phyloP scores from a whole-genome alignment of 2,329 filamentous ascomycete species.

The Erysiphe neolycopersici region DNA sequence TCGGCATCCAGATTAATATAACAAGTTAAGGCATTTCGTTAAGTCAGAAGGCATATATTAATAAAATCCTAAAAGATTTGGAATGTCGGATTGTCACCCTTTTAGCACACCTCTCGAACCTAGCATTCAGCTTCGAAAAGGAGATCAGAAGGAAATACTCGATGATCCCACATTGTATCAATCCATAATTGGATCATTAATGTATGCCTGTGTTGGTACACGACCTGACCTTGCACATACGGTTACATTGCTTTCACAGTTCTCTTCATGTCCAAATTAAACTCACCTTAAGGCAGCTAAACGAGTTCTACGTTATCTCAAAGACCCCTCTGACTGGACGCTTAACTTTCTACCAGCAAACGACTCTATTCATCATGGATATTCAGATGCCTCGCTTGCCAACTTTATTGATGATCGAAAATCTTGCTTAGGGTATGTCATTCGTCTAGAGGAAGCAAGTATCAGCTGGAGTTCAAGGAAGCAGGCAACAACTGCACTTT shows the following conservation, averaged over 20 bases:
- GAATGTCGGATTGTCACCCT: not conserved
- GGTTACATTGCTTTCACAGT: not conserved
- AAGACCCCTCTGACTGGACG: not conserved
- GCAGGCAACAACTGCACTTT: too few species aligned
- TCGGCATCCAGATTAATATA: not conserved
- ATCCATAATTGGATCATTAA: not conserved
- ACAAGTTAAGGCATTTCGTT: not conserved
- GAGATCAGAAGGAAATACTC: not conserved
- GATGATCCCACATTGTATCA: not conserved
- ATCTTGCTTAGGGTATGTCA: not conserved
- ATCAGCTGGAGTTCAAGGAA: not conserved
- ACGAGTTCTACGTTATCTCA: not conserved
- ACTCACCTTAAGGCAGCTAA: not conserved
- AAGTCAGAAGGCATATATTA: not conserved
- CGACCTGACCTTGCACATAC: not conserved
- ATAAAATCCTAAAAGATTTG: not conserved
- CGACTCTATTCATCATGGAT: not conserved
- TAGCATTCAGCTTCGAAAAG: not conserved
- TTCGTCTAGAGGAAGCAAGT: not conserved
- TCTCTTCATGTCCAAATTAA: not conserved
- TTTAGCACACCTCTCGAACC: not conserved
- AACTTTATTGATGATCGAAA: not conserved
- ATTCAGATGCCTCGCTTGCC: not conserved
- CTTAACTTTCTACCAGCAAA: not conserved
- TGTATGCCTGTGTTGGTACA: not conserved